phyloP scores from a whole-genome alignment of 106 monocot species.

The Acorus calamus region DNA sequence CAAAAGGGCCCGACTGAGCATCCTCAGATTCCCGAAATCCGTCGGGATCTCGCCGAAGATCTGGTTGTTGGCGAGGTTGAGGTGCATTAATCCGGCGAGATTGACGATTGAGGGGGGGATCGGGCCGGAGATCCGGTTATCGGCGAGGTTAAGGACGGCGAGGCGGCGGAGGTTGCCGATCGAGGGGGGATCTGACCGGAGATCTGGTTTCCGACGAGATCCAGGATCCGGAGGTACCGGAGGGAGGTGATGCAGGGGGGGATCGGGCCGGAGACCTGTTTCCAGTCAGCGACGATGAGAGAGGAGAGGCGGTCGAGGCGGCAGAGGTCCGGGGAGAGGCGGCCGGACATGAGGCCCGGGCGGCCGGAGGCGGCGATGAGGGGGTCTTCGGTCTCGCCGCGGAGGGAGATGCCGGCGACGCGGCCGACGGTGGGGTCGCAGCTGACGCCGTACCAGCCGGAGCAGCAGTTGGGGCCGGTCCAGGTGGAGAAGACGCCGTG shows the following conservation, averaged over 20 bases:
- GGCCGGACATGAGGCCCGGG: conserved; percentile 2
- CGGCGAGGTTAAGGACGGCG: conserved; percentile 1
- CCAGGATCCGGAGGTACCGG: conserved; percentile 9
- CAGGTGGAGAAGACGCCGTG: background rate
- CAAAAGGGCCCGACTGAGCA: no score
- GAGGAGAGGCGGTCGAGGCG: conserved; percentile 8
- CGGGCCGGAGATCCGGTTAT: background rate
- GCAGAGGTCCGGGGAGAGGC: conserved; percentile 8
- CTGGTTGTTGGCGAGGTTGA: background rate
- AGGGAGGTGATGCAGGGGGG: conserved; percentile 1
- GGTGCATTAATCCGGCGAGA: conserved; percentile 5
- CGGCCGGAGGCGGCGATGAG: background rate
- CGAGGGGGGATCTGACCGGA: conserved; percentile 10
- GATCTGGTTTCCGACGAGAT: no score
- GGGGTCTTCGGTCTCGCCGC: no score
- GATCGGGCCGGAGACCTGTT: no score
- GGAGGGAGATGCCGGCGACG: no score
- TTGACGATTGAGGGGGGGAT: conserved; percentile 1
- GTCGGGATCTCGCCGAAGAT: background rate
- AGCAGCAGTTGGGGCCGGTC: conserved; percentile 2
- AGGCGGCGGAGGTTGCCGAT: conserved; percentile 11
- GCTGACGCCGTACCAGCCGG: conserved; percentile 1
- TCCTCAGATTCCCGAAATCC: conserved; percentile 6
- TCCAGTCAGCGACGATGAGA: no score
- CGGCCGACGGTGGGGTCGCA: conserved; percentile 9